Evolutionary conservation across 2,329 filamentous ascomycete species (phyloP), one percentile per base, ranked within the genome.

Genomic region (Colletotrichum melonis): DNA sequence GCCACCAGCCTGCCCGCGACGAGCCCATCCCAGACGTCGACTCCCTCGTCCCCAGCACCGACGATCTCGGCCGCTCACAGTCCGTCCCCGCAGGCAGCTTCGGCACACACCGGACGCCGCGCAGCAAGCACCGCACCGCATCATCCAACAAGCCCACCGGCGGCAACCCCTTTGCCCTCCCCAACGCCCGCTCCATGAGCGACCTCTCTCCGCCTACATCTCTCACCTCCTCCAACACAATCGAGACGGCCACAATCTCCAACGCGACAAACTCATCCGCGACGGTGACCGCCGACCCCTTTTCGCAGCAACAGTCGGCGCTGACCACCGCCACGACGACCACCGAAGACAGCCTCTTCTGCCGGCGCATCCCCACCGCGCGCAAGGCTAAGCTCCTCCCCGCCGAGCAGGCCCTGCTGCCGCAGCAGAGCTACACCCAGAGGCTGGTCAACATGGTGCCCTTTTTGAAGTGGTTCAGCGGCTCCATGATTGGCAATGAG

Each of bases 401-500:
- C 1, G 89, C 92, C 59, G 89, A 93, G 74, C 90, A 93, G 82
- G 93, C 93, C 9, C 86, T 95, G 32, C 88, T 92, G 16, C 93
- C 92, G 3, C 91, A 93, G 76, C 90, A 90, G 62, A 92, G 91
- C 3, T 86, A 90, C 68, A 84, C 88, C 46, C 91, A 94, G 81
- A 88, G 91, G 64, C 79, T 94, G 24, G 82, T 93, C 67, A 88
- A 89, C 76, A 89, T 88, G 67, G 89, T 95, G 54, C 93, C 93
- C 2, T 87, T 95, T 74, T 83, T 95, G 74, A 89, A 89, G 77
- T 95, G 92, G 91, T 92, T 95, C 79, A 91, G 90, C 58, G 91
- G 85, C 75, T 91, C 85, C 77, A 91, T 95, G 81, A 95, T 96
- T 78, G 94, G 94, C 6, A 91, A 91, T 79, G 89, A 93, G 79